phyloP scores from a whole-genome alignment of 371 early-diverging fungal genomes.

The Nematocida major region DNA sequence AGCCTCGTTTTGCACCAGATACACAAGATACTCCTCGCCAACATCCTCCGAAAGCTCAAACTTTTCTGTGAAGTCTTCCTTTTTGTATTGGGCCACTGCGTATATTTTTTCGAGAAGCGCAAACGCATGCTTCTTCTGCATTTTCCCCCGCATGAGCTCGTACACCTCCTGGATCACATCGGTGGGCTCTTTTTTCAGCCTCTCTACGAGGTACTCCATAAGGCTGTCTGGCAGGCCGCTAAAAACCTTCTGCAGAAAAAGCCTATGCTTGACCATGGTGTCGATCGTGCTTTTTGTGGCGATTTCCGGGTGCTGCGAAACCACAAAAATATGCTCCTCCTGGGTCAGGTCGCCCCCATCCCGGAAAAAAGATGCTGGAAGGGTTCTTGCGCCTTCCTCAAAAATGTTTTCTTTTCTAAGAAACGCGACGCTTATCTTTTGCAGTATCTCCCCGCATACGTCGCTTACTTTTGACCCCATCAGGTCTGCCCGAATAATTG shows the following conservation, averaged over 20 bases:
- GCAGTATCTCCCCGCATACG: neutral
- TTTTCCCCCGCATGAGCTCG: neutral
- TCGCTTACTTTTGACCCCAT: neutral
- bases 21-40: slow-evolving; percentile 9
- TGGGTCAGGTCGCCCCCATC: neutral
- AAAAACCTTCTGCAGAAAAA: slow-evolving; percentile 32
- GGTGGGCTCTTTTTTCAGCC: neutral
- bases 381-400: neutral
- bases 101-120: neutral
- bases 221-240: neutral
- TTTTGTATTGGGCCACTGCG: neutral
- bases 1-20: slow-evolving; percentile 19
- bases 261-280: slow-evolving; percentile 12
- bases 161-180: slow-evolving; percentile 34
- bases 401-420: slow-evolving; percentile 15
- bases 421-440: neutral
- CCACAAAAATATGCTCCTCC: slow-evolving; percentile 27
- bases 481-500: slow-evolving; percentile 3
- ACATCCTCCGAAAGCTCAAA: neutral
- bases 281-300: slow-evolving; percentile 6
- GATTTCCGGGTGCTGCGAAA: neutral
- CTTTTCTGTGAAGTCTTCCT: neutral
- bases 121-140: neutral
- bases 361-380: slow-evolving; percentile 16
- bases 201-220: neutral